These are phyloP conservation scores for Oxyria digyna DNA, from an alignment of 148 eudicot species.

Conservation along the genomic window DNA sequence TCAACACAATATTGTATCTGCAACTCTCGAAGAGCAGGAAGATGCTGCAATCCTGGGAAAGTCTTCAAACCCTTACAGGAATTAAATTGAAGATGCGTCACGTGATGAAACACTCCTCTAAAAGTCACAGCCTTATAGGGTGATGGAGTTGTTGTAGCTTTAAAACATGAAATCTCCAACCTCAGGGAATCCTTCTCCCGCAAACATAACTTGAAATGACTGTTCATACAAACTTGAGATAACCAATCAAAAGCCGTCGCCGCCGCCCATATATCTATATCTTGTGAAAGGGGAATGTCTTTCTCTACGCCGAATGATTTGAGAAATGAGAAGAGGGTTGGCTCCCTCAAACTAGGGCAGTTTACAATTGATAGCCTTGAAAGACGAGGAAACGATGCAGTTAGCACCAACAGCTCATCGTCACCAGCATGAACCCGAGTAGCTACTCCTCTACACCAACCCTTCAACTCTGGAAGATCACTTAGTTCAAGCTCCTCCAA, in stretches of 20 bases:
- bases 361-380: neutral
- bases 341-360: neutral
- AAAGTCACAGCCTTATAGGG: neutral
- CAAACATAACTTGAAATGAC: neutral
- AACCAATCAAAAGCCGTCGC: too few relatives aligned
- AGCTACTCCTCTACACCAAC: constrained; percentile 10
- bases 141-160: neutral
- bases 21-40: neutral
- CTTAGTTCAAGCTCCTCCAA: neutral
- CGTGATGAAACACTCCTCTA: neutral
- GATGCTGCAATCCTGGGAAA: neutral
- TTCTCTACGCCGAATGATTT: neutral
- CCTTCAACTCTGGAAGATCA: neutral
- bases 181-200: neutral
- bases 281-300: neutral
- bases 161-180: too few relatives aligned
- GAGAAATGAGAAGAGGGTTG: neutral
- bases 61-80: neutral
- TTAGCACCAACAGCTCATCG: too few relatives aligned
- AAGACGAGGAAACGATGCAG: constrained; percentile 1
- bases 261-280: too few relatives aligned
- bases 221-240: neutral
- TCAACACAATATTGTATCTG: neutral
- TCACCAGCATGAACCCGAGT: neutral
- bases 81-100: neutral